These are phyloP conservation scores for Ligustrum vulgare DNA, from an alignment of 257 asterid species.

Conservation along the genomic window DNA sequence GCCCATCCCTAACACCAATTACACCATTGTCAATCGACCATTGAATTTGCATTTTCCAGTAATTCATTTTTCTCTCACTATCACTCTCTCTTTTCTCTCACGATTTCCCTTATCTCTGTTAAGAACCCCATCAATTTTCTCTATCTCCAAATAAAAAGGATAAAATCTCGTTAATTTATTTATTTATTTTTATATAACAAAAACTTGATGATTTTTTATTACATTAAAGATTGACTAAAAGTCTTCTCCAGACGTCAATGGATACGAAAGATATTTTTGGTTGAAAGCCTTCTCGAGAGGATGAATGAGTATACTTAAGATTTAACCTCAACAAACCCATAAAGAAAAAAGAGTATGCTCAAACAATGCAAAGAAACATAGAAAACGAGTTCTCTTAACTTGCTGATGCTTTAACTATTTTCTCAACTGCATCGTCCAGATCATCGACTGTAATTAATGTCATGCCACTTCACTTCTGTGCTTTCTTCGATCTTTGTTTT, in stretches of 20 bases:
- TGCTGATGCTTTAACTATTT: slow-evolving; percentile 73
- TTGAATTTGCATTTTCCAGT: too few relatives aligned
- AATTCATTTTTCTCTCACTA: too few relatives aligned
- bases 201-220: not conserved
- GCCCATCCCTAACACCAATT: too few relatives aligned
- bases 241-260: slow-evolving; percentile 23
- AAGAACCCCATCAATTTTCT: too few relatives aligned
- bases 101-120: too few relatives aligned
- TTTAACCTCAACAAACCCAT: slow-evolving; percentile 16
- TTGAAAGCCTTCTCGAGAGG: slow-evolving; percentile 20
- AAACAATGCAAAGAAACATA: slow-evolving; percentile 10
- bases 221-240: slow-evolving; percentile 23
- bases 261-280: slow-evolving; percentile 15
- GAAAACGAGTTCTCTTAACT: slow-evolving; percentile 22
- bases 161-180: too few relatives aligned
- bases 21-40: too few relatives aligned
- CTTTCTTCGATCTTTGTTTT: too few relatives aligned
- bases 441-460: slow-evolving; percentile 84
- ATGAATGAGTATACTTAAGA: slow-evolving; percentile 16
- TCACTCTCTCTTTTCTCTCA: too few relatives aligned
- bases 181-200: not conserved
- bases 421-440: slow-evolving; percentile 92
- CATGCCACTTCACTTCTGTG: slow-evolving; percentile 82
- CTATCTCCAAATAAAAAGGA: too few relatives aligned
- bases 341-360: slow-evolving; percentile 13